Percentiles rank a stretch among this genome's conserved stretches.
These are phyloP conservation scores for Collybia mongolica DNA, from an alignment of 768 basidiomycete species.

Conservation along the genomic window DNA sequence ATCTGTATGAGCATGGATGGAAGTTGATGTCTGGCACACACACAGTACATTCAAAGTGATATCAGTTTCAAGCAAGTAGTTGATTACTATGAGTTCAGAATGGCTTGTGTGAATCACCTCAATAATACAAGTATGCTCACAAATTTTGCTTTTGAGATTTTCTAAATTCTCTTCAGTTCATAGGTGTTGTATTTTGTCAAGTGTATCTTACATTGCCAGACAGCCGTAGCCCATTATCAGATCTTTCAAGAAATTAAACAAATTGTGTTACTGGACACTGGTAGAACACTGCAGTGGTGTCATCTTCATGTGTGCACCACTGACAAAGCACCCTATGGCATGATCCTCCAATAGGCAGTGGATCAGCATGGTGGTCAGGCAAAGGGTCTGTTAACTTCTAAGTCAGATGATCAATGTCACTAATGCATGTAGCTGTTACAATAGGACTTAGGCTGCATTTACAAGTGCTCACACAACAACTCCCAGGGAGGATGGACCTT, in stretches of 20 bases:
- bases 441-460: slow-evolving; percentile 21
- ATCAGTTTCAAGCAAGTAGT: slow-evolving; percentile 21
- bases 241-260: slow-evolving; percentile 7
- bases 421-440: no score
- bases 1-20: slow-evolving; percentile 21
- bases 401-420: neutral
- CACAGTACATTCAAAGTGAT: slow-evolving; percentile 23
- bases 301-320: slow-evolving; percentile 15
- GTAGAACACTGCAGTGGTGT: slow-evolving; percentile 13
- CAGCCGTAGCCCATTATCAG: slow-evolving; percentile 16
- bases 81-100: slow-evolving; percentile 24
- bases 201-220: slow-evolving; percentile 8
- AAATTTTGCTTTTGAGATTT: neutral
- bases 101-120: slow-evolving; percentile 15
- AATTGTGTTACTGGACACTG: slow-evolving; percentile 20
- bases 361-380: slow-evolving; percentile 24
- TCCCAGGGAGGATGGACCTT: slow-evolving; percentile 12
- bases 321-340: slow-evolving; percentile 8
- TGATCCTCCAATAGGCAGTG: slow-evolving; percentile 15
- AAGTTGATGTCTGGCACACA: slow-evolving; percentile 13
- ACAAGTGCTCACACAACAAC: slow-evolving; percentile 7
- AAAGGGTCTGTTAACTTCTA: slow-evolving; percentile 11
- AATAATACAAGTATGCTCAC: slow-evolving; percentile 19
- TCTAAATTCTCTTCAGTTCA: neutral
- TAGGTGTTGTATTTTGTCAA: neutral